Evolutionary conservation across 768 basidiomycete species (phyloP).

Genomic region (Lentinula sp.): DNA sequence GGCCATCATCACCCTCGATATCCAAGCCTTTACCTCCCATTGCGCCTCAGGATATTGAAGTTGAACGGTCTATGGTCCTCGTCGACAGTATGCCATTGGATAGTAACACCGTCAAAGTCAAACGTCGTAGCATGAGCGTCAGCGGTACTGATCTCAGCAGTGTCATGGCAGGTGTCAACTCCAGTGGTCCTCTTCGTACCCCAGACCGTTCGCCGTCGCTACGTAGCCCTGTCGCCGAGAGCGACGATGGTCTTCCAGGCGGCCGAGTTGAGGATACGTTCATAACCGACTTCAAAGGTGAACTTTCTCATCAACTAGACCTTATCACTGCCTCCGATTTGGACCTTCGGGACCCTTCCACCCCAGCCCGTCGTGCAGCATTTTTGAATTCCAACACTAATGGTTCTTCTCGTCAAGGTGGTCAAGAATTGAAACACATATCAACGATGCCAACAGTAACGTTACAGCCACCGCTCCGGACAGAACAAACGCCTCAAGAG

Average conservation of each 20-base stretch:
- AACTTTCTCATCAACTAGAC: constrained; percentile 57
- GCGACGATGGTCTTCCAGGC: neutral
- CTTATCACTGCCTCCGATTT: constrained; percentile 44
- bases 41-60: constrained; percentile 33
- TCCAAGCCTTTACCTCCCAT: constrained; percentile 67
- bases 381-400: constrained; percentile 30
- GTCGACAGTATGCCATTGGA: constrained; percentile 37
- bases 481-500: constrained; percentile 14
- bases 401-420: constrained; percentile 14
- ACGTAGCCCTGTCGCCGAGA: neutral
- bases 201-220: neutral
- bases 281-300: constrained; percentile 67
- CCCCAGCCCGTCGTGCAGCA: constrained; percentile 40
- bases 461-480: constrained; percentile 21
- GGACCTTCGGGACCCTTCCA: constrained; percentile 62
- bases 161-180: constrained; percentile 27
- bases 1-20: constrained; percentile 24
- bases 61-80: constrained; percentile 53
- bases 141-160: constrained; percentile 57
- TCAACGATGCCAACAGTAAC: constrained; percentile 16
- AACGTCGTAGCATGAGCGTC: constrained; percentile 71
- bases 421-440: constrained; percentile 10
- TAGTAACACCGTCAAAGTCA: constrained; percentile 27
- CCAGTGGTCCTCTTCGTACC: constrained; percentile 14
- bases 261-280: constrained; percentile 33